phyloP scores from a whole-genome alignment of 805 yeast species.

The Starmerella stellata region DNA sequence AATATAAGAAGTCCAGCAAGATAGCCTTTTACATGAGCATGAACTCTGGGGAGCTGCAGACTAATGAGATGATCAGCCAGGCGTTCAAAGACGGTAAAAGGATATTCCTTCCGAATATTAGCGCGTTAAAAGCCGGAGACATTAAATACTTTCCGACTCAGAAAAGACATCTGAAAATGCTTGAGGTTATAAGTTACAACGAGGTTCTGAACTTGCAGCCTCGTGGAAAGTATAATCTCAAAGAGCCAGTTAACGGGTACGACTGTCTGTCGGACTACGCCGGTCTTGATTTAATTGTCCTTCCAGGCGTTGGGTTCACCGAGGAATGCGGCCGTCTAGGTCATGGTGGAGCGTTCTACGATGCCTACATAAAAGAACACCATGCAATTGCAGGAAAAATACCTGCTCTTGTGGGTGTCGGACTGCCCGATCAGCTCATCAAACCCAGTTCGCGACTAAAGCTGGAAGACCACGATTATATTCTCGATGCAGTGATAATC shows the following conservation, averaged over 20 bases:
- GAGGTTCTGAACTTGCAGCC: conserved; percentile 37
- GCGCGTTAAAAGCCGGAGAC: conserved; percentile 18
- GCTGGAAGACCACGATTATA: conserved; percentile 44
- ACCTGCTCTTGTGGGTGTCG: conserved; percentile 36
- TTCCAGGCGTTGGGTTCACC: conserved; percentile 79
- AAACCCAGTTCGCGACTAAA: conserved; percentile 27
- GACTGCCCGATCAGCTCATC: conserved; percentile 46
- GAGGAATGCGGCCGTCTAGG: conserved; percentile 43
- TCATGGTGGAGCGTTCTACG: conserved; percentile 89
- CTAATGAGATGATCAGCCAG: conserved; percentile 33
- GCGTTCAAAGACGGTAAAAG: conserved; percentile 34
- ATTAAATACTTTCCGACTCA: conserved; percentile 18
- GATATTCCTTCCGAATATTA: conserved; percentile 25
- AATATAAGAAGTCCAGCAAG: conserved; percentile 29
- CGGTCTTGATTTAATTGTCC: conserved; percentile 51
- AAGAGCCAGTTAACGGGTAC: conserved; percentile 40
- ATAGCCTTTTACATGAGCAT: conserved; percentile 62
- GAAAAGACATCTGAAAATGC: conserved; percentile 36
- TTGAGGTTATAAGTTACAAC: conserved; percentile 28
- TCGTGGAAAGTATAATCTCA: conserved; percentile 44
- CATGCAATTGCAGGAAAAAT: not conserved
- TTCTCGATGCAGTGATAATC: conserved; percentile 37
- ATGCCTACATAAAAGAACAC: conserved; percentile 41
- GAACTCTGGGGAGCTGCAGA: conserved; percentile 53
- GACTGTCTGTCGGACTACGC: conserved; percentile 16